Evolutionary conservation across 1,284 basidiomycete genomes (phyloP), one percentile per base, ranked within the genome.

Genomic region (Macrocystidia cucumis): DNA sequence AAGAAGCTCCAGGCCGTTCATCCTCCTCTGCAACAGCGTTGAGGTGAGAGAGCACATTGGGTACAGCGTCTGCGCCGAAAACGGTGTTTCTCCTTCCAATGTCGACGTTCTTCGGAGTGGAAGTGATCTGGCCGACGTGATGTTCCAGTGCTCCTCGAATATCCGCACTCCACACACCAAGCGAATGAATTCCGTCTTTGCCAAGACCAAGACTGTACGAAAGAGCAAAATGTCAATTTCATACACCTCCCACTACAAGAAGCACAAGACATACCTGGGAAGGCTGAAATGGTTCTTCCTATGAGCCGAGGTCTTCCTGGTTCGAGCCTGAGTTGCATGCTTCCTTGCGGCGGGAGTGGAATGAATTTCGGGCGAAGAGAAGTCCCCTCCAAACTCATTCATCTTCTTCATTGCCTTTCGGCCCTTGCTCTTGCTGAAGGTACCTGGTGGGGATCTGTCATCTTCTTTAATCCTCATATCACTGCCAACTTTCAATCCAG

Each of bases 221-320:
- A 17, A 19, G 29, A 26, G 13, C 37, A 40, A 17, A 30, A 37
- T 18, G 14, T 29, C 13, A 21, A 34, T 12, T 22, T 18, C 5
- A 16, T 24, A 18, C 12, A 14, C 3, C 17, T 1, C 28, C 32
- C 7, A 5, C 21, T 8, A 18, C 8, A 27, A 1, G 13, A 28
- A 32, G 16, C 14, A 30, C 23, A 34, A 43, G 41, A 50, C 61
- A 35, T 56, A 75, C 77, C 75, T 78, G 3, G 78, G 73, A 36
- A 81, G 56, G 55, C 78, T 79, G 54, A 71, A 70, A 45, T 75
- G 74, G 35, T 73, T 69, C 45, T 65, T 67, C 53, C 68, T 74
- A 54, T 78, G 75, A 26, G 51, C 52, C 19, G 71, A 70, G 17
- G 52, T 56, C 52, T 72, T 76, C 50, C 59, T 60, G 16, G 38